These are phyloP conservation scores for Phyllosticta citribraziliensis DNA, from an alignment of 2,329 filamentous ascomycete genomes.

Conservation along the genomic window DNA sequence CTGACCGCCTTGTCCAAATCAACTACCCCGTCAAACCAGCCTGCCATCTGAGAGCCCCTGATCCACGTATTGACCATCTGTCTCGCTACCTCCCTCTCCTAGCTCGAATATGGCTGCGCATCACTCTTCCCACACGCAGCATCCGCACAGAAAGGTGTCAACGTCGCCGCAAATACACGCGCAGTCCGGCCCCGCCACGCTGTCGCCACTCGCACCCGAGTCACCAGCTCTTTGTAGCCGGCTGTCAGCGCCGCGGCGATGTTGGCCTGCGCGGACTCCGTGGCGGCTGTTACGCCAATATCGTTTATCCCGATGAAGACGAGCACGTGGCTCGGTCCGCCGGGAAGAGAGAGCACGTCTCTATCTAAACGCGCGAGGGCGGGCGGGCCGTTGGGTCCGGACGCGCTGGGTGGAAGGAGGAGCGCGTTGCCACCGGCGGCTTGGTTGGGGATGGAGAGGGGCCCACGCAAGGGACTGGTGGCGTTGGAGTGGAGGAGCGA, in stretches of 20 bases:
- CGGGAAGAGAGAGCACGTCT: slow-evolving; percentile 51
- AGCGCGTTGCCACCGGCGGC: slow-evolving; percentile 61
- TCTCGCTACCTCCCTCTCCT: slow-evolving; percentile 45
- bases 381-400: slow-evolving; percentile 50
- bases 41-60: slow-evolving; percentile 30
- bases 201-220: slow-evolving; percentile 36
- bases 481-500: slow-evolving; percentile 19
- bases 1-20: slow-evolving; percentile 53
- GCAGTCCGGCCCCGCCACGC: slow-evolving; percentile 36
- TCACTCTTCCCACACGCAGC: slow-evolving; percentile 15
- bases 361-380: slow-evolving; percentile 51
- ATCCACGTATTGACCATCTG: slow-evolving; percentile 54
- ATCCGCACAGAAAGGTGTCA: slow-evolving; percentile 51
- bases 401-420: slow-evolving; percentile 12
- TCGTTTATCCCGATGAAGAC: slow-evolving; percentile 63
- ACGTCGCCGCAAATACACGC: slow-evolving; percentile 52
- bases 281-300: slow-evolving; percentile 45
- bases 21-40: slow-evolving; percentile 49
- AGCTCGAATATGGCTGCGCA: slow-evolving; percentile 43
- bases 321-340: slow-evolving; percentile 35
- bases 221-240: slow-evolving; percentile 50
- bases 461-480: slow-evolving; percentile 25
- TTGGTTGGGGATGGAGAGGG: slow-evolving; percentile 53
- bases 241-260: slow-evolving; percentile 44
- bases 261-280: slow-evolving; percentile 33